Evolutionary conservation across 345 rosid species (phyloP).

Genomic region (Dimocarpus longan): DNA sequence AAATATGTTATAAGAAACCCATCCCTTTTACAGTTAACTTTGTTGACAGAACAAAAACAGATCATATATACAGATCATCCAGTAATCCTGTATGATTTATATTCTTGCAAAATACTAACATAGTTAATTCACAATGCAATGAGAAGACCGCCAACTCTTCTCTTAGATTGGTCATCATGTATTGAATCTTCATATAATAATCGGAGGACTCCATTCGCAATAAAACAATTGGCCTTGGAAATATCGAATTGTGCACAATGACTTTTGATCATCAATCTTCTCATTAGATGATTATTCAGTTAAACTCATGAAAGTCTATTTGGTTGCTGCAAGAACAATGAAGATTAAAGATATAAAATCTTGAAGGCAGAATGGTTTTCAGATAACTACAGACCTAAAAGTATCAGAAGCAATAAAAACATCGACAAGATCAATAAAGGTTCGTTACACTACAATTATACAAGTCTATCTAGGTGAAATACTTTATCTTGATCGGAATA

Average conservation of each 20-base stretch:
- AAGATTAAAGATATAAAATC: not conserved
- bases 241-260: not conserved
- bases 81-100: not conserved
- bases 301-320: conserved; percentile 13
- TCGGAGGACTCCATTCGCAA: not conserved
- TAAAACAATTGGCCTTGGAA: not conserved
- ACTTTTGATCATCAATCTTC: not conserved
- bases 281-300: not conserved
- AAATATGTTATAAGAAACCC: not conserved
- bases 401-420: not conserved
- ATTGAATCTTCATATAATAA: not conserved
- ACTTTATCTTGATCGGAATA: not conserved
- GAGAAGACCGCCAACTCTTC: not conserved
- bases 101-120: not conserved
- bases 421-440: not conserved
- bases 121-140: not conserved
- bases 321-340: conserved; percentile 10
- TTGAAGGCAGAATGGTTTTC: not conserved
- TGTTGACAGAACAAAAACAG: not conserved
- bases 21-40: not conserved
- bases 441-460: not conserved
- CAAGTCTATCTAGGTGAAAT: not conserved
- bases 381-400: not conserved
- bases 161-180: not conserved
- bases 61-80: not conserved